A percentile compares a stretch with the other conserved stretches of the same genome.
Evolutionary conservation across 257 asterid species (phyloP).

Genomic region (Nicotiana noctiflora): DNA sequence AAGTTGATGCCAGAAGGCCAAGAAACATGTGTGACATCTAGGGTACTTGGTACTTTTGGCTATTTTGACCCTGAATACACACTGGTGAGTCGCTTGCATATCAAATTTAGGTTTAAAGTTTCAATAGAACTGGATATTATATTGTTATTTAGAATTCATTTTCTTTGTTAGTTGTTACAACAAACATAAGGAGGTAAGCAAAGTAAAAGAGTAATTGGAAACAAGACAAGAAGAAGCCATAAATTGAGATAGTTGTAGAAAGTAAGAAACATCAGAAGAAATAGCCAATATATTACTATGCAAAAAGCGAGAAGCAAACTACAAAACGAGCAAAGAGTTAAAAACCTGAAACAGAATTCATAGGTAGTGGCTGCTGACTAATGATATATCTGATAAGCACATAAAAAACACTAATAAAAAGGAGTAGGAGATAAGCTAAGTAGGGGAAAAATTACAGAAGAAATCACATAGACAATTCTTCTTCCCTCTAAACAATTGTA

Average conservation of each 20-base stretch:
- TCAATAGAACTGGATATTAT: not conserved
- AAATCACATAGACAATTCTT: not conserved
- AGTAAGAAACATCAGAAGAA: not conserved
- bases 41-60: constrained; percentile 93
- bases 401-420: no score
- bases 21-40: constrained; percentile 74
- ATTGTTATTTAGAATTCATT: not conserved
- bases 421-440: not conserved
- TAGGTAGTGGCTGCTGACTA: not conserved
- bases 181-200: not conserved
- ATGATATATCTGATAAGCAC: not conserved
- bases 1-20: constrained; percentile 95
- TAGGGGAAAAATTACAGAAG: not conserved
- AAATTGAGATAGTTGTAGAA: not conserved
- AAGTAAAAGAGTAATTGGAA: not conserved
- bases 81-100: constrained; percentile 40
- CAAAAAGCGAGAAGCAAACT: not conserved
- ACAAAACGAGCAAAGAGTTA: not conserved
- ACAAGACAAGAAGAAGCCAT: not conserved
- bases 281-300: not conserved
- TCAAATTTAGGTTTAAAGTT: not conserved
- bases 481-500: not conserved
- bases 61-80: constrained; percentile 97
- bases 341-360: not conserved
- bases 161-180: not conserved